Conservation (phyloP, 805 yeast species). For the Kodamaea hsintzibuensis region DNA sequence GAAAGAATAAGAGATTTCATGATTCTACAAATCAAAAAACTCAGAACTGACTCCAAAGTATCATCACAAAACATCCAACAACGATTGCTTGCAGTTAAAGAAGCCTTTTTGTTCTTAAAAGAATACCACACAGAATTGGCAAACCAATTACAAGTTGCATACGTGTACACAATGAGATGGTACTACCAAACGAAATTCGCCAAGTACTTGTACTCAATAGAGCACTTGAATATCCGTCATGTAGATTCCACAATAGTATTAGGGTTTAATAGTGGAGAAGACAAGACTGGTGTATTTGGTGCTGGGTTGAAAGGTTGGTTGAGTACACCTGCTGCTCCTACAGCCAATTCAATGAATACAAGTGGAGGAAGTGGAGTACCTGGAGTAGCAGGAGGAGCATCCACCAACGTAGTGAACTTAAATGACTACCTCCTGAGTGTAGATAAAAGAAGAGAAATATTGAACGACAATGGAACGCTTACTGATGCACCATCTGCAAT, state of each 20-base stretch:
- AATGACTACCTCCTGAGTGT: conserved; percentile 55
- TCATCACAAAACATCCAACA: conserved; percentile 78
- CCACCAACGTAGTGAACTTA: conserved; percentile 21
- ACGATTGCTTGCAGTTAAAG: conserved; percentile 61
- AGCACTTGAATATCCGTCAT: conserved; percentile 54
- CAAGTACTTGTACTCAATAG: conserved; percentile 71
- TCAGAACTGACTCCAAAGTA: conserved; percentile 58
- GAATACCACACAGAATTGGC: conserved; percentile 63
- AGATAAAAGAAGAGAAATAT: conserved; percentile 60
- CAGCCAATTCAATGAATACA: conserved; percentile 2
- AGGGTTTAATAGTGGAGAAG: conserved; percentile 41
- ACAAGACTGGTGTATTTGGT: conserved; percentile 22
- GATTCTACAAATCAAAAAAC: conserved; percentile 60
- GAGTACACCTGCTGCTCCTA: conserved; percentile 5
- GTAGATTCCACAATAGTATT: conserved; percentile 59
- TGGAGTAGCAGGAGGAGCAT: not conserved
- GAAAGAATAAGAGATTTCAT: conserved; percentile 77
- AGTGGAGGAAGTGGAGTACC: conserved; percentile 1
- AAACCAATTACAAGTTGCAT: conserved; percentile 72
- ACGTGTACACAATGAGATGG: conserved; percentile 89
- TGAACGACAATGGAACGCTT: conserved; percentile 43
- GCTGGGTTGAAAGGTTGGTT: conserved; percentile 30
- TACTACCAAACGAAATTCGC: conserved; percentile 80
- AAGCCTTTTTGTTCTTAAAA: conserved; percentile 57
- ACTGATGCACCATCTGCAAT: conserved; percentile 48